phyloP scores from a whole-genome alignment of 2,329 filamentous ascomycete genomes.

The Ambrosiella cleistominuta region DNA sequence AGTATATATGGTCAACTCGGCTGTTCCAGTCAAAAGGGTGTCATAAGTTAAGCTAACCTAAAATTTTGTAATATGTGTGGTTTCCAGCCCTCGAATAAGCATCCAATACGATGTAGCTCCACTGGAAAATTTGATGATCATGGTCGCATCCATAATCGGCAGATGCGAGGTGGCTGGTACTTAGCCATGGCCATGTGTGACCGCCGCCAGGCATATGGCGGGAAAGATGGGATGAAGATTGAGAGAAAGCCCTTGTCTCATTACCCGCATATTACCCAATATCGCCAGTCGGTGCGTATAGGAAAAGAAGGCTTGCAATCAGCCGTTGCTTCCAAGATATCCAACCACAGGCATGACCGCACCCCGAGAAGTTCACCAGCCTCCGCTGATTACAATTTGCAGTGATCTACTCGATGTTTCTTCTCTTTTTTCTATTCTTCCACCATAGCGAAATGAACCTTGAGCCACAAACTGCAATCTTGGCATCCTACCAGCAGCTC shows the following conservation, averaged over 20 bases:
- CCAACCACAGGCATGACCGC: too few relatives aligned
- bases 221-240: not conserved
- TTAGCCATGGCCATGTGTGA: not conserved
- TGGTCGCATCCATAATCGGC: not conserved
- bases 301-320: not conserved
- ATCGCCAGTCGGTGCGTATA: not conserved
- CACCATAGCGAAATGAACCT: constrained; percentile 43
- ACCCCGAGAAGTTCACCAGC: not conserved
- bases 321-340: too few relatives aligned
- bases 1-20: too few relatives aligned
- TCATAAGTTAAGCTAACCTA: too few relatives aligned
- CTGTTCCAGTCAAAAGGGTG: too few relatives aligned
- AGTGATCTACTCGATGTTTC: not conserved
- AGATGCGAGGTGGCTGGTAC: not conserved
- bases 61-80: too few relatives aligned
- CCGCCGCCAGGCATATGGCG: not conserved
- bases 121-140: not conserved
- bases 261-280: not conserved
- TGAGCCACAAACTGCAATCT: constrained; percentile 50
- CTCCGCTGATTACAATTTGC: not conserved
- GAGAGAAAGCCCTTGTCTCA: not conserved
- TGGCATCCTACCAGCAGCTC: constrained; percentile 47
- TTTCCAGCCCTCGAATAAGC: not conserved
- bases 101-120: not conserved
- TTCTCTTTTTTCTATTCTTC: constrained; percentile 17